Evolutionary conservation across 805 yeast species (phyloP).

Genomic region (Ogataea naganishii): DNA sequence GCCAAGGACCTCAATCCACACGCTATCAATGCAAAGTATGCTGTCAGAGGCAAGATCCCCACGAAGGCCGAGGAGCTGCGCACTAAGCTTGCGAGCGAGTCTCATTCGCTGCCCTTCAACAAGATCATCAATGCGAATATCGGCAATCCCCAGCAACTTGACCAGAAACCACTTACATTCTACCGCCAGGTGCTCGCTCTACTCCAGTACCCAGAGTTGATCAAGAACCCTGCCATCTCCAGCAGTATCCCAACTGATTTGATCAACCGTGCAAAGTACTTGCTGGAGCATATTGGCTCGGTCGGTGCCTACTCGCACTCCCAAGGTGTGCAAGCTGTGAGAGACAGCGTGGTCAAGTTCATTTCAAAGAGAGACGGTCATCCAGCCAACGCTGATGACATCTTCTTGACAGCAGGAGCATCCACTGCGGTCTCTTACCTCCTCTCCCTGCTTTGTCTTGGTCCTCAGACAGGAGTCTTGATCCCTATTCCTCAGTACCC

Average conservation of each 20-base stretch:
- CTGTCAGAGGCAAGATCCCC: constrained; percentile 94
- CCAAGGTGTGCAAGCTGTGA: constrained; percentile 69
- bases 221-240: constrained; percentile 27
- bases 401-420: constrained; percentile 89
- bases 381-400: constrained; percentile 56
- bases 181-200: constrained; percentile 85
- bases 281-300: constrained; percentile 62
- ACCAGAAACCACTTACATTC: constrained; percentile 91
- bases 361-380: constrained; percentile 74
- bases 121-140: constrained; percentile 84
- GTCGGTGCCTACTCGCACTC: constrained; percentile 95
- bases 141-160: constrained; percentile 96
- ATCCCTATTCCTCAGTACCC: constrained; percentile 99
- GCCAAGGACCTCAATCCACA: constrained; percentile 56
- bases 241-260: constrained; percentile 57
- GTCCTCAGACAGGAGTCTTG: constrained; percentile 66
- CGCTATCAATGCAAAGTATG: constrained; percentile 84
- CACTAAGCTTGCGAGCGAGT: constrained; percentile 41
- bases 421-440: constrained; percentile 86
- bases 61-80: constrained; percentile 82
- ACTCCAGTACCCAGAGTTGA: constrained; percentile 73
- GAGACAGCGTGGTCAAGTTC: constrained; percentile 76
- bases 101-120: constrained; percentile 64
- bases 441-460: constrained; percentile 59
- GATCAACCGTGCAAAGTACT: constrained; percentile 52